These are phyloP conservation scores for Leccinum pseudoinsigne DNA, from an alignment of 1,284 basidiomycete genomes.

Conservation along the genomic window DNA sequence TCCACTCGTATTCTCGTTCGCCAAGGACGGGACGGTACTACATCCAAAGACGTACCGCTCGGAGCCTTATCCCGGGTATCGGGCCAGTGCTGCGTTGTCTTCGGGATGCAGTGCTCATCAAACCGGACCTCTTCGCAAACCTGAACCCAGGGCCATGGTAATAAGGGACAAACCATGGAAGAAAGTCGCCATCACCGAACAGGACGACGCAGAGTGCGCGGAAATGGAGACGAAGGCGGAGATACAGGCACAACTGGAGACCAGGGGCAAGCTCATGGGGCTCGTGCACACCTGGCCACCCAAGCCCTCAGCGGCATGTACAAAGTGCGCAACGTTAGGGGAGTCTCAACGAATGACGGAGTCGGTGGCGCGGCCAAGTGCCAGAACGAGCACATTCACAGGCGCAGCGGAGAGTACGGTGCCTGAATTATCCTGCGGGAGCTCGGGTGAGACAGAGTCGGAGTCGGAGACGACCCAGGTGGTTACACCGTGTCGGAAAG, in stretches of 20 bases:
- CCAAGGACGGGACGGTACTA: slow-evolving; percentile 13
- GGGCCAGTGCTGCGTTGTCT: background rate
- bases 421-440: slow-evolving; percentile 14
- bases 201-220: slow-evolving; percentile 26
- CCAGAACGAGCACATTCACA: background rate
- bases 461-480: slow-evolving; percentile 5
- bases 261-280: slow-evolving; percentile 2
- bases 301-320: slow-evolving; percentile 3
- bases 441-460: slow-evolving; percentile 15
- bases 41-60: slow-evolving; percentile 5
- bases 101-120: background rate
- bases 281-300: slow-evolving; percentile 29
- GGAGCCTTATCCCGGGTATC: slow-evolving; percentile 14
- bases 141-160: background rate
- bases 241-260: slow-evolving; percentile 4
- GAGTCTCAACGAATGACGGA: background rate
- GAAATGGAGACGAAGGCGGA: background rate
- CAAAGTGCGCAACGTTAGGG: slow-evolving; percentile 3
- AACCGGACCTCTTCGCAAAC: background rate
- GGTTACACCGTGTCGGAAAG: background rate
- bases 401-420: background rate
- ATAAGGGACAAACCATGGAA: slow-evolving; percentile 29
- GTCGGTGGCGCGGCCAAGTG: background rate
- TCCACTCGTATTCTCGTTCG: slow-evolving; percentile 22
- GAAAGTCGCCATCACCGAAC: slow-evolving; percentile 29